Base-by-base conservation (phyloP, 2,329 filamentous ascomycete species). In the Metarhizium brunneum region DNA sequence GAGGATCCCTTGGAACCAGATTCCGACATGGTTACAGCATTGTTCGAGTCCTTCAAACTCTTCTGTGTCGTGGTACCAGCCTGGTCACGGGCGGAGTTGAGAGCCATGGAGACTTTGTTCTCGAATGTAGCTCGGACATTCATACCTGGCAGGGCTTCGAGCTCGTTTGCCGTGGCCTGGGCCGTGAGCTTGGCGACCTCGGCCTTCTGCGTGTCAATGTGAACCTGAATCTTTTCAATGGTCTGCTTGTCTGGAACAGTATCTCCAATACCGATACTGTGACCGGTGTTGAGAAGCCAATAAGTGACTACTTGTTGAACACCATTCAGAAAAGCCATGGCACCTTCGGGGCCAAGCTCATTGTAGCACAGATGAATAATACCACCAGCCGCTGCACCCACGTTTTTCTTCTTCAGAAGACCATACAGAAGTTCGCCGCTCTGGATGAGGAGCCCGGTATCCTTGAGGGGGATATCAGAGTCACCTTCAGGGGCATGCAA, bases 71-170 rank as follows among this genome's bases (percentile, higher is more conserved):
- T 88, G 25, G 87, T 92, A 85, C 94, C 94, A 67, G 94, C 94
- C 71, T 92, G 88, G 68, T 99, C 94, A 87, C 92, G 92, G 68
- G 92, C 92, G 60, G 87, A 90, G 74, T 99, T 97, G 54, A 99
- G 78, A 56, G 90, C 90, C 71, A 92, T 91, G 50, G 92, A 95
- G 38, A 96, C 94, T 74, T 95, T 92, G 75, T 88, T 95, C 74
- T 99, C 94, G 68, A 99, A 99, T 0, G 94, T 97, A 68, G 96
- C 91, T 77, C 95, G 88, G 58, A 99, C 88, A 62, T 95, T 99
- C 92, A 99, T 96, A 82, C 94, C 94, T 47, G 94, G 94, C 54
- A 94, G 76, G n/a, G 92, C 84, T 71, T 99, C 94, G 50, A 99
- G 83, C 63, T 86, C 79, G 69, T 97, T 95, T 52, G 85, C 84